Conservation (phyloP, 2,329 filamentous ascomycete species). For the Clonostachys rhizophaga region DNA sequence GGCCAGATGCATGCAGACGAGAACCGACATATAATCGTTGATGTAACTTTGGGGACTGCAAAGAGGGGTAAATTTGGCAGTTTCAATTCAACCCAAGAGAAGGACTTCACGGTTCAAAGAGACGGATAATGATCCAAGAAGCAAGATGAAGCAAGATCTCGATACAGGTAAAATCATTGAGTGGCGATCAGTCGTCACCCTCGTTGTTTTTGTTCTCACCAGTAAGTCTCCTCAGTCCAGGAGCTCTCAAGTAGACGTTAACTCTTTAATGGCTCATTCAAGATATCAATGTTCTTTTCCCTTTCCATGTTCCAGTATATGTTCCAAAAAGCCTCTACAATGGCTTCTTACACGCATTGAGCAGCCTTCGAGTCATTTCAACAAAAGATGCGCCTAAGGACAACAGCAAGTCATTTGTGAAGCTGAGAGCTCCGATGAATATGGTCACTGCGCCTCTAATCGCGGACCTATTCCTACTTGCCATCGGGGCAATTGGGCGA, state of each 20-base stretch:
- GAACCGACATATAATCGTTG: too few species aligned
- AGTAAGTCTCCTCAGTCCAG: slow-evolving; percentile 46
- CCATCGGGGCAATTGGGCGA: slow-evolving; percentile 62
- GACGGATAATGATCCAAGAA: too few species aligned
- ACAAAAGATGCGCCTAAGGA: slow-evolving; percentile 3
- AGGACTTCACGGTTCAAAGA: slow-evolving; percentile 3
- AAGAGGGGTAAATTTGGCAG: too few species aligned
- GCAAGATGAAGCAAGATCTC: too few species aligned
- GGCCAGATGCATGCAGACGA: too few species aligned
- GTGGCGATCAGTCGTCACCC: slow-evolving; percentile 67
- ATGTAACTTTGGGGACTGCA: too few species aligned
- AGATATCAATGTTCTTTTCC: slow-evolving; percentile 68
- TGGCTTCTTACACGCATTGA: slow-evolving; percentile 27
- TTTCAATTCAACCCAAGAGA: neutral
- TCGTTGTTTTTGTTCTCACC: slow-evolving; percentile 64
- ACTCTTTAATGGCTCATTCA: neutral
- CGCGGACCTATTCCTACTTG: slow-evolving; percentile 66
- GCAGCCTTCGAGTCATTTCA: slow-evolving; percentile 42
- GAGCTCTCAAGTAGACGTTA: neutral
- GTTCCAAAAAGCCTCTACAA: slow-evolving; percentile 47
- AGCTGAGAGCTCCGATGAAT: slow-evolving; percentile 59
- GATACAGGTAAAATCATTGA: slow-evolving; percentile 40
- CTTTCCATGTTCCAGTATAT: slow-evolving; percentile 60
- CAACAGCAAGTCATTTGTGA: slow-evolving; percentile 31
- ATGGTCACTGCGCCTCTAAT: slow-evolving; percentile 68